phyloP scores from a whole-genome alignment of 768 basidiomycete genomes.

The Hygrophorus pudorinus region DNA sequence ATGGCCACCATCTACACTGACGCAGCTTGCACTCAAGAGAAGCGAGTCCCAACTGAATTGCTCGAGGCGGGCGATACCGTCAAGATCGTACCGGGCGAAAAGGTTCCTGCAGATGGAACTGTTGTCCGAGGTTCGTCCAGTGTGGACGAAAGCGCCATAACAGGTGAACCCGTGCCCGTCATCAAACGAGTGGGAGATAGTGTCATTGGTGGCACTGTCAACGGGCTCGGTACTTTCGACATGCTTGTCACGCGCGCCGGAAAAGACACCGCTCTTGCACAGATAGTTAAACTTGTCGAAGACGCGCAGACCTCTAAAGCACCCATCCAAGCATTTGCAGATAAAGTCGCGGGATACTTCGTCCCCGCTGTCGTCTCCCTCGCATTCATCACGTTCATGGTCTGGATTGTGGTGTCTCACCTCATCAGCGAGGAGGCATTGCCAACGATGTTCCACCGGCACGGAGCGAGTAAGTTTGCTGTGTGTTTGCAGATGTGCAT shows the following conservation, averaged over 20 bases:
- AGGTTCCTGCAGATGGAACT: slow-evolving; percentile 90
- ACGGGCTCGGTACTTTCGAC: slow-evolving; percentile 94
- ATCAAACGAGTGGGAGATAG: slow-evolving; percentile 74
- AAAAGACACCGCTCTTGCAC: slow-evolving; percentile 90
- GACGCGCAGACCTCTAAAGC: slow-evolving; percentile 98
- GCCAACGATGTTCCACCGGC: slow-evolving; percentile 76
- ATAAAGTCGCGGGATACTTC: slow-evolving; percentile 89
- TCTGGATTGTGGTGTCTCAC: slow-evolving; percentile 71
- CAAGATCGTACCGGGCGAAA: slow-evolving; percentile 94
- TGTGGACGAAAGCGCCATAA: slow-evolving; percentile 93
- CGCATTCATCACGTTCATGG: slow-evolving; percentile 68
- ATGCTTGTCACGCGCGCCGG: slow-evolving; percentile 94
- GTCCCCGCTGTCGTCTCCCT: slow-evolving; percentile 87
- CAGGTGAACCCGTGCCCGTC: slow-evolving; percentile 87
- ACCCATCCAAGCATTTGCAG: slow-evolving; percentile 95
- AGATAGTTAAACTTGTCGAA: slow-evolving; percentile 95
- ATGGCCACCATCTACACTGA: slow-evolving; percentile 96
- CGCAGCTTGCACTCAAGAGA: slow-evolving; percentile 69
- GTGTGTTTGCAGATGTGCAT: slow-evolving; percentile 96
- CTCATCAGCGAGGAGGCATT: slow-evolving; percentile 46
- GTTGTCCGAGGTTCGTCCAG: slow-evolving; percentile 80
- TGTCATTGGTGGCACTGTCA: slow-evolving; percentile 96
- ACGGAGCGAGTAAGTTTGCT: slow-evolving; percentile 78
- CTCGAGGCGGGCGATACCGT: slow-evolving; percentile 90
- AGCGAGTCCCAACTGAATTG: slow-evolving; percentile 87